Conservation (phyloP, 768 basidiomycete species). For the Podaxis rugospora region DNA sequence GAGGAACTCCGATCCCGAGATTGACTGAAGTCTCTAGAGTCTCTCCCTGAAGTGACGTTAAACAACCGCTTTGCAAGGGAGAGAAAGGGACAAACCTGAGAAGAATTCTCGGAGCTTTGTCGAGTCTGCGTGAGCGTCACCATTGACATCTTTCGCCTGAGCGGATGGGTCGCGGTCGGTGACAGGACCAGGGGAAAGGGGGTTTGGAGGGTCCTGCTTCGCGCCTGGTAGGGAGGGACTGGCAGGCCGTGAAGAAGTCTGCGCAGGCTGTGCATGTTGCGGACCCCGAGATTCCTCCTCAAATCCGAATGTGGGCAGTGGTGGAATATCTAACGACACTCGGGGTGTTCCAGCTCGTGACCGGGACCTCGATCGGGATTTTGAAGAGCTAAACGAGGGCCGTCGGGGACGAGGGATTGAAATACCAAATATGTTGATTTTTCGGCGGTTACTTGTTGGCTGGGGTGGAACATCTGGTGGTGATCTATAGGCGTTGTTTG, state of each 20-base stretch:
- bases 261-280: conserved; percentile 21
- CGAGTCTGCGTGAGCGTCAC: conserved; percentile 12
- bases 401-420: conserved; percentile 29
- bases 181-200: conserved; percentile 22
- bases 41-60: conserved; percentile 9
- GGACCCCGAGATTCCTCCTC: conserved; percentile 25
- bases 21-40: conserved; percentile 12
- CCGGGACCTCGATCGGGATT: conserved; percentile 27
- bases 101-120: conserved; percentile 28
- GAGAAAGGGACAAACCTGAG: conserved; percentile 21
- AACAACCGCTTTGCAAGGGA: neutral
- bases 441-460: conserved; percentile 28
- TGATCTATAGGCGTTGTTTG: conserved; percentile 13
- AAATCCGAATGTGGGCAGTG: conserved; percentile 18
- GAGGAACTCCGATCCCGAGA: conserved; percentile 14
- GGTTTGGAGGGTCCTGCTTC: conserved; percentile 24
- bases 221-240: conserved; percentile 26
- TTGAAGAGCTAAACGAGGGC: conserved; percentile 20
- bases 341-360: conserved; percentile 25
- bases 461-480: conserved; percentile 30
- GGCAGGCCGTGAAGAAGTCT: conserved; percentile 20
- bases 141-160: neutral
- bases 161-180: conserved; percentile 20
- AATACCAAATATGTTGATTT: conserved; percentile 43
- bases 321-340: conserved; percentile 18